phyloP scores from a whole-genome alignment of 345 rosid species.

The Lenwebbia sp. region DNA sequence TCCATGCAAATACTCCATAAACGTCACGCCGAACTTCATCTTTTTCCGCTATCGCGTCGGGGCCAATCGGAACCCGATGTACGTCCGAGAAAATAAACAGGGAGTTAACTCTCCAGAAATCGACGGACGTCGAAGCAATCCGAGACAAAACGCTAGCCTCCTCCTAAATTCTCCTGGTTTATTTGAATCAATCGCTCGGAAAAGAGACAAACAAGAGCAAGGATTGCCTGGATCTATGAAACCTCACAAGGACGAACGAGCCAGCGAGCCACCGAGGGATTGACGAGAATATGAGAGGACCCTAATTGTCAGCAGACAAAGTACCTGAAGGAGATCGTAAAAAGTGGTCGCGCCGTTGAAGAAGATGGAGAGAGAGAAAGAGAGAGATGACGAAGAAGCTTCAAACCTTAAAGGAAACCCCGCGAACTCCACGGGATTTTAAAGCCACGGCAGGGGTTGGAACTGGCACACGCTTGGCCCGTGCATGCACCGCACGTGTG shows the following conservation, averaged over 20 bases:
- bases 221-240: not conserved
- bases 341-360: not conserved
- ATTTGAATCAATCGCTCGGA: not conserved
- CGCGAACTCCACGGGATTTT: not conserved
- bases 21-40: slow-evolving; percentile 94
- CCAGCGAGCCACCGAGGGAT: not conserved
- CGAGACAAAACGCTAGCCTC: not conserved
- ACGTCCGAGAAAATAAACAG: not conserved
- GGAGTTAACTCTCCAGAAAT: not conserved
- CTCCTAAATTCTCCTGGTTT: not conserved
- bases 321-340: not conserved
- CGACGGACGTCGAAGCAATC: not conserved
- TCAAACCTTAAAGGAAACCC: not conserved
- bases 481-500: not conserved
- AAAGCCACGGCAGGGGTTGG: not conserved
- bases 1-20: slow-evolving; percentile 61
- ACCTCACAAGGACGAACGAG: not conserved
- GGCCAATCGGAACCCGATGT: not conserved
- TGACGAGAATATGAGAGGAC: not conserved
- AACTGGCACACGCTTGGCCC: not conserved
- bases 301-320: not conserved
- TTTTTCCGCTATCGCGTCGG: not conserved
- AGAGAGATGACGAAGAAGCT: not conserved
- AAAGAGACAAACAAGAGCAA: not conserved
- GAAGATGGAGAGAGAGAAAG: not conserved